Percentiles rank a stretch among this genome's conserved stretches.
These are phyloP conservation scores for Naganishia vishniacii DNA, from an alignment of 768 basidiomycete species.

Conservation along the genomic window DNA sequence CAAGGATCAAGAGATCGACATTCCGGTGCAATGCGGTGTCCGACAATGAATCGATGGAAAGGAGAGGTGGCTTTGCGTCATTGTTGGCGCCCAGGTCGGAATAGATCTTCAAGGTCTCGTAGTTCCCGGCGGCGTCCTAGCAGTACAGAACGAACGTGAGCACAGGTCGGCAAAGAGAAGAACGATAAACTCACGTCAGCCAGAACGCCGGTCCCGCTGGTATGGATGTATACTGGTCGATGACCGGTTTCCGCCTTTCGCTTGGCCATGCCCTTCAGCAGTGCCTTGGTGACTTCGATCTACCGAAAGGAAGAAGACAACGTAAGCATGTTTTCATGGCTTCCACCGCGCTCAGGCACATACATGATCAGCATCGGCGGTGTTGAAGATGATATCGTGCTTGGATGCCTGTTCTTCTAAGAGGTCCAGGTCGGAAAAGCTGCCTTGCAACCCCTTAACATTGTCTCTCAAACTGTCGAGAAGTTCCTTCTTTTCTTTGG, in stretches of 20 bases:
- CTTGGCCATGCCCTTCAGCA: conserved; percentile 40
- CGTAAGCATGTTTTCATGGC: not conserved
- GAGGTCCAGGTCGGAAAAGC: conserved; percentile 38
- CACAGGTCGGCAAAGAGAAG: not conserved
- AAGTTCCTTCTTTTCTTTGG: conserved; percentile 33
- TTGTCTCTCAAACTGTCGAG: conserved; percentile 32
- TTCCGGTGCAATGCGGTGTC: conserved; percentile 39
- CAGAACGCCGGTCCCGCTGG: conserved; percentile 42
- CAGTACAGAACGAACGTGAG: not conserved
- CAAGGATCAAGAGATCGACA: conserved; percentile 43
- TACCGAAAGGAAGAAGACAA: not conserved
- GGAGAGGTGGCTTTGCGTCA: conserved; percentile 33
- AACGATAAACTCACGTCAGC: conserved; percentile 31
- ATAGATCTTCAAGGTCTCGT: conserved; percentile 35
- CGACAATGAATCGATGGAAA: conserved; percentile 39
- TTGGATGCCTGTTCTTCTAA: conserved; percentile 34
- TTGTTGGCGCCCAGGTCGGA: conserved; percentile 42
- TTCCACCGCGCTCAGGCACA: conserved; percentile 5
- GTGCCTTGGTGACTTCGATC: conserved; percentile 34
- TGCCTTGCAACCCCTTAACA: conserved; percentile 35
- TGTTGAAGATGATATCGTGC: conserved; percentile 39
- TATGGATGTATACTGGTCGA: conserved; percentile 43
- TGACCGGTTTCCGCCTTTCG: conserved; percentile 44
- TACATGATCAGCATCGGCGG: conserved; percentile 42
- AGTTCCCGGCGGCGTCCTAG: conserved; percentile 22